Evolutionary conservation across 495 filamentous ascomycete genomes (phyloP).

Genomic region (Gamarada debralockiae): DNA sequence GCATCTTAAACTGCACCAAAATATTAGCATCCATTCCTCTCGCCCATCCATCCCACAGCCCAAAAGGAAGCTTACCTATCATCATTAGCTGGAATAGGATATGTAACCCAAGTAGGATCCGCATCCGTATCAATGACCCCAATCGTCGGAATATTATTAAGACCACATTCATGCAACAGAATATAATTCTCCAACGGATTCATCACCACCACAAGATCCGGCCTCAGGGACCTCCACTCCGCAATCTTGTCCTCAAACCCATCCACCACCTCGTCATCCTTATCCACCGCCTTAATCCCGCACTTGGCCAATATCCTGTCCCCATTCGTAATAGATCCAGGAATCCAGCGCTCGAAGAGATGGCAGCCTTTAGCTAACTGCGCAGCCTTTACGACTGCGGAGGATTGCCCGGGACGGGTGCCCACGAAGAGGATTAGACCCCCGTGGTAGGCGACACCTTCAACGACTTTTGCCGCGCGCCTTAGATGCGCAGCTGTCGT

Average conservation of each 20-base stretch:
- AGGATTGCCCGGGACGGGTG: slow-evolving; percentile 73
- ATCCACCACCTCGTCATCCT: slow-evolving; percentile 59
- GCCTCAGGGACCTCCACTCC: slow-evolving; percentile 63
- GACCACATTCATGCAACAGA: slow-evolving; percentile 83
- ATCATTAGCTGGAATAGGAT: slow-evolving; percentile 95
- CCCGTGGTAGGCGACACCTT: slow-evolving; percentile 76
- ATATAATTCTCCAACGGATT: slow-evolving; percentile 92
- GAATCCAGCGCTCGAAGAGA: slow-evolving; percentile 91
- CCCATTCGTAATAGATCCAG: slow-evolving; percentile 89
- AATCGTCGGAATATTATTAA: slow-evolving; percentile 88
- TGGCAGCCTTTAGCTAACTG: slow-evolving; percentile 76
- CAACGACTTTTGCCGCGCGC: slow-evolving; percentile 83
- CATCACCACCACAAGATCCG: slow-evolving; percentile 88
- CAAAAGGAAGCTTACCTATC: slow-evolving; percentile 58
- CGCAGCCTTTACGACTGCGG: slow-evolving; percentile 75
- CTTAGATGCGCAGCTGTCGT: slow-evolving; percentile 81
- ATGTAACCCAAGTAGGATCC: slow-evolving; percentile 91
- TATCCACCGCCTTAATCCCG: slow-evolving; percentile 64
- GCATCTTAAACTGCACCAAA: slow-evolving; percentile 60
- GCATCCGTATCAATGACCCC: slow-evolving; percentile 92
- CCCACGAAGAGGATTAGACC: slow-evolving; percentile 91
- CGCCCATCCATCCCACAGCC: background rate
- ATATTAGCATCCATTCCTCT: slow-evolving; percentile 16
- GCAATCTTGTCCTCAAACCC: slow-evolving; percentile 59
- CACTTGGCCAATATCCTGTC: slow-evolving; percentile 74